Evolutionary conservation across 2,329 filamentous ascomycete species (phyloP).

Genomic region (Blastomyces gilchristii): DNA sequence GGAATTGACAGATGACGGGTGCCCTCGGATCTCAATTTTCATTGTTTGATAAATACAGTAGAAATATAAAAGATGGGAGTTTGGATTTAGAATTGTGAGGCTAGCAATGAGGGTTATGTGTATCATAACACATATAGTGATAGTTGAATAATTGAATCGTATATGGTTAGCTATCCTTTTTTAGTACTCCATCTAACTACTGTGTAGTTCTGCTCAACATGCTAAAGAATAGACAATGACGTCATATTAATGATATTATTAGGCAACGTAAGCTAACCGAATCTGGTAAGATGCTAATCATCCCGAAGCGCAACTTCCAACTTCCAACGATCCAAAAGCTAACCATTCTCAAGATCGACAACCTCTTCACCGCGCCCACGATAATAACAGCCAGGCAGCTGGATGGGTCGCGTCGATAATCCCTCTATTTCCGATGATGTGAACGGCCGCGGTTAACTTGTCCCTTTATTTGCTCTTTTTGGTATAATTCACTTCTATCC

Average conservation of each 20-base stretch:
- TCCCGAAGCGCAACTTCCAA: background rate
- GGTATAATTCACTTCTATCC: too few relatives aligned
- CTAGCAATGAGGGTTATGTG: background rate
- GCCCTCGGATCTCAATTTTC: background rate
- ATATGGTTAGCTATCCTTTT: background rate
- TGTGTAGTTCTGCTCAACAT: too few relatives aligned
- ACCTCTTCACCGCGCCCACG: background rate
- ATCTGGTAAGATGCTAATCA: background rate
- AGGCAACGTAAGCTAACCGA: background rate
- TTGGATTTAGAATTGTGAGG: background rate
- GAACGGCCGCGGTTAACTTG: background rate
- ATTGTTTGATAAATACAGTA: background rate
- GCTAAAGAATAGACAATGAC: background rate
- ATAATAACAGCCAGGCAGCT: background rate
- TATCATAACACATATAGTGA: background rate
- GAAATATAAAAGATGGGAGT: background rate
- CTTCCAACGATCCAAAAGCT: background rate
- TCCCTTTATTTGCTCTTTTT: too few relatives aligned
- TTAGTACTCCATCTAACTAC: too few relatives aligned
- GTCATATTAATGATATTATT: background rate
- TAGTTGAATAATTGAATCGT: background rate
- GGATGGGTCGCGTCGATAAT: background rate
- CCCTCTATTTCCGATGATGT: background rate
- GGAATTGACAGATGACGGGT: background rate
- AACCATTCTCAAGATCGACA: background rate